phyloP scores from a whole-genome alignment of 2,329 filamentous ascomycete genomes.

The Diaporthe longicolla region DNA sequence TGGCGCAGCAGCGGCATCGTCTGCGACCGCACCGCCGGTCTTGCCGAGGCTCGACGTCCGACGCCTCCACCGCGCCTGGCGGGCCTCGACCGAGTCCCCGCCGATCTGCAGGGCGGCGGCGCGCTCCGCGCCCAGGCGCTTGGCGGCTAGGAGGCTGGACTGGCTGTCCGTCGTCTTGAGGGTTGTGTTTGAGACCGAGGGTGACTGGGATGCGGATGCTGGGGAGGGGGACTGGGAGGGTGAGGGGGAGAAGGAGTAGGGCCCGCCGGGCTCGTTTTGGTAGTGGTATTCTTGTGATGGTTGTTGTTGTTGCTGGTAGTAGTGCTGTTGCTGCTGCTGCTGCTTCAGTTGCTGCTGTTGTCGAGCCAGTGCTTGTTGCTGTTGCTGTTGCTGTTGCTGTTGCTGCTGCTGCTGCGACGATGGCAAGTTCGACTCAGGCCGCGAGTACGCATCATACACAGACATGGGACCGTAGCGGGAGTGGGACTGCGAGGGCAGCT shows the following conservation, averaged over 20 bases:
- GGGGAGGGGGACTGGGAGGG: constrained; percentile 22
- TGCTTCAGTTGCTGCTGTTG: constrained; percentile 2
- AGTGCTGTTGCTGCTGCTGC: background rate
- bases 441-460: constrained; percentile 19
- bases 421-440: constrained; percentile 30
- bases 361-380: background rate
- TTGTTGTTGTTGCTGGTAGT: background rate
- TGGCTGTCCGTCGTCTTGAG: constrained; percentile 14
- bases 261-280: background rate
- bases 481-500: constrained; percentile 33
- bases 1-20: background rate
- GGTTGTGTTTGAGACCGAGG: constrained; percentile 42
- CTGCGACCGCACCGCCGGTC: constrained; percentile 42
- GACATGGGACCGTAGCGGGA: constrained; percentile 23
- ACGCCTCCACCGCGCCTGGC: constrained; percentile 47
- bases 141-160: constrained; percentile 63
- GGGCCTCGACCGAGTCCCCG: constrained; percentile 45
- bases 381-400: background rate
- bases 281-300: background rate
- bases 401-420: constrained; percentile 1
- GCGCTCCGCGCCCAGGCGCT: constrained; percentile 64
- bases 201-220: constrained; percentile 22
- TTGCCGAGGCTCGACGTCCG: constrained; percentile 24
- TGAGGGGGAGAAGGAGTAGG: constrained; percentile 30
- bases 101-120: constrained; percentile 62